phyloP scores from a whole-genome alignment of 768 basidiomycete species.

The Kwoniella sp. region DNA sequence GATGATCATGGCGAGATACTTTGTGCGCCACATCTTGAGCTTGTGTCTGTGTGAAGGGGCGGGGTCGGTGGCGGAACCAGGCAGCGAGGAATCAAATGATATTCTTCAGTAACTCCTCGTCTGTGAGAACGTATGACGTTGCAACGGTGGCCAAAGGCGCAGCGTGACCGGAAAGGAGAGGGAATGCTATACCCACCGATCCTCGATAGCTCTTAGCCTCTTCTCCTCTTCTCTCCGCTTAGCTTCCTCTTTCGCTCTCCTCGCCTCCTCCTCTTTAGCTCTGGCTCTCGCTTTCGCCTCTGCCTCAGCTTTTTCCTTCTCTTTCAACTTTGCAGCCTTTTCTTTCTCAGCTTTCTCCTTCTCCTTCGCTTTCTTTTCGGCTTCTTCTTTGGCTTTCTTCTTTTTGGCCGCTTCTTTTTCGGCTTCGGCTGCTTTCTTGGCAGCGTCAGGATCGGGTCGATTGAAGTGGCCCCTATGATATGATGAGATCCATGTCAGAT shows the following conservation, averaged over 20 bases:
- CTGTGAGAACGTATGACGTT: no score
- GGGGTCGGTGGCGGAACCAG: no score
- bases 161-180: no score
- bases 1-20: slow-evolving; percentile 47
- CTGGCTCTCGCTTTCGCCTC: slow-evolving; percentile 26
- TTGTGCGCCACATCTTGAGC: slow-evolving; percentile 48
- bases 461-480: slow-evolving; percentile 45
- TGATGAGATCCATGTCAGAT: background rate
- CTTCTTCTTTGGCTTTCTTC: slow-evolving; percentile 32
- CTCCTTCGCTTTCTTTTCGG: slow-evolving; percentile 23
- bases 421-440: slow-evolving; percentile 11
- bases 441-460: slow-evolving; percentile 28
- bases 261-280: slow-evolving; percentile 24
- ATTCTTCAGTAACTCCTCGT: no score
- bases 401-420: slow-evolving; percentile 28
- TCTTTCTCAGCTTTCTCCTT: slow-evolving; percentile 28
- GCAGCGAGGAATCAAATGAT: no score
- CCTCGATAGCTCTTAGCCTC: slow-evolving; percentile 24
- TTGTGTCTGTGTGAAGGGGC: slow-evolving; percentile 42
- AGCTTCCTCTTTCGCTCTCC: slow-evolving; percentile 29
- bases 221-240: slow-evolving; percentile 17
- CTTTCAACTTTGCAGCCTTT: slow-evolving; percentile 29
- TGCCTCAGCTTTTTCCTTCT: slow-evolving; percentile 25
- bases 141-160: no score
- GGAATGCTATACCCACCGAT: slow-evolving; percentile 29